phyloP scores from a whole-genome alignment of 139 green algal genomes.

The Coccomyxa sp. region DNA sequence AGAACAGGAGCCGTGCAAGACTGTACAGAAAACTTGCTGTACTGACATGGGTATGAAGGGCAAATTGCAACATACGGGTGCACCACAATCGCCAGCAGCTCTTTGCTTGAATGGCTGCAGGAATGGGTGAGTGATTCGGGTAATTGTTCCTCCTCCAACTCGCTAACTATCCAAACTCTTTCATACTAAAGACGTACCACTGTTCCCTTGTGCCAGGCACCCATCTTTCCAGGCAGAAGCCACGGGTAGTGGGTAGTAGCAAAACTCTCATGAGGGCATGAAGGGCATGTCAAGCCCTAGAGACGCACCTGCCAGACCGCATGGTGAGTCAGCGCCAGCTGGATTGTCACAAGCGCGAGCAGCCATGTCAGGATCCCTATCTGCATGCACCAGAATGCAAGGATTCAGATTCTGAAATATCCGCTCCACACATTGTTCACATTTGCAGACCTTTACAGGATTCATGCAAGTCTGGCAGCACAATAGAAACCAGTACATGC shows the following conservation, averaged over 20 bases:
- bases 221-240: background rate
- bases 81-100: too few relatives aligned
- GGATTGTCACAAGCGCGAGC: background rate
- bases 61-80: too few relatives aligned
- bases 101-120: too few relatives aligned
- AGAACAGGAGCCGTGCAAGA: too few relatives aligned
- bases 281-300: too few relatives aligned
- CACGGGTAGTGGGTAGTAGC: background rate
- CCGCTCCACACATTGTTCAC: background rate
- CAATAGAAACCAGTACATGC: background rate
- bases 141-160: too few relatives aligned
- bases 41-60: background rate
- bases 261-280: too few relatives aligned
- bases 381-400: background rate
- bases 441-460: background rate
- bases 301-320: background rate
- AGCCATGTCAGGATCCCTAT: conserved; percentile 2
- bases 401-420: background rate
- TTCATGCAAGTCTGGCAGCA: background rate
- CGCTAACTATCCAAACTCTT: too few relatives aligned
- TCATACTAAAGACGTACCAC: too few relatives aligned
- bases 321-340: background rate
- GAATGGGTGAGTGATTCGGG: too few relatives aligned
- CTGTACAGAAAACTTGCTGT: background rate
- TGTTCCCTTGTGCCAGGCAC: too few relatives aligned